These are phyloP conservation scores for Cladosporium phlei DNA, from an alignment of 2,329 filamentous ascomycete species.

Conservation along the genomic window DNA sequence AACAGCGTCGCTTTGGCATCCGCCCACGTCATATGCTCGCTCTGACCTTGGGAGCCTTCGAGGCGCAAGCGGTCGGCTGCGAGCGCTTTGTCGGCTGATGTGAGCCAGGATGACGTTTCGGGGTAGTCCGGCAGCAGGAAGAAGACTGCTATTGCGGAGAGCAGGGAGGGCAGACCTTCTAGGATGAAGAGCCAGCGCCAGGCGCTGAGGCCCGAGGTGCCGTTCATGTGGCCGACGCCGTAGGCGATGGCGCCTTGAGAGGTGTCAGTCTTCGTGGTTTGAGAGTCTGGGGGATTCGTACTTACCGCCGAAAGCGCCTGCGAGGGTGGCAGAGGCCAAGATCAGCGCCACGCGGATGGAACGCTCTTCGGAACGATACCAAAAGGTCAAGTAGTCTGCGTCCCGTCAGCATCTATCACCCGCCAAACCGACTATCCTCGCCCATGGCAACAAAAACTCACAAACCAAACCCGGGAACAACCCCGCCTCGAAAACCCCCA, in stretches of 20 bases:
- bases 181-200: conserved; percentile 72
- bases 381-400: conserved; percentile 24
- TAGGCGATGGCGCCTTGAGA: conserved; percentile 26
- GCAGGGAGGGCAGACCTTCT: conserved; percentile 39
- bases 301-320: conserved; percentile 31
- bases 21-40: conserved; percentile 43
- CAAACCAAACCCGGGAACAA: conserved; percentile 49
- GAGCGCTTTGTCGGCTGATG: conserved; percentile 39
- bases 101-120: conserved; percentile 43
- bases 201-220: conserved; percentile 51
- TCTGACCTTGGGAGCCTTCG: conserved; percentile 40
- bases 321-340: conserved; percentile 29
- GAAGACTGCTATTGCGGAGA: conserved; percentile 51
- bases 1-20: conserved; percentile 45
- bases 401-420: not conserved
- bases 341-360: conserved; percentile 30
- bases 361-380: conserved; percentile 31
- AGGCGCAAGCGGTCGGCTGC: conserved; percentile 38
- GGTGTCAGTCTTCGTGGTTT: not conserved
- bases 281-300: not conserved
- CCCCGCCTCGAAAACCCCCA: conserved; percentile 50
- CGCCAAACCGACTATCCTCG: not conserved
- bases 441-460: conserved; percentile 22
- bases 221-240: conserved; percentile 53
- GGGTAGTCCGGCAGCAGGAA: conserved; percentile 52